Percentiles rank a stretch among this genome's conserved stretches.
Conservation (phyloP, 148 eudicot species). For the Selenicereus undatus region DNA sequence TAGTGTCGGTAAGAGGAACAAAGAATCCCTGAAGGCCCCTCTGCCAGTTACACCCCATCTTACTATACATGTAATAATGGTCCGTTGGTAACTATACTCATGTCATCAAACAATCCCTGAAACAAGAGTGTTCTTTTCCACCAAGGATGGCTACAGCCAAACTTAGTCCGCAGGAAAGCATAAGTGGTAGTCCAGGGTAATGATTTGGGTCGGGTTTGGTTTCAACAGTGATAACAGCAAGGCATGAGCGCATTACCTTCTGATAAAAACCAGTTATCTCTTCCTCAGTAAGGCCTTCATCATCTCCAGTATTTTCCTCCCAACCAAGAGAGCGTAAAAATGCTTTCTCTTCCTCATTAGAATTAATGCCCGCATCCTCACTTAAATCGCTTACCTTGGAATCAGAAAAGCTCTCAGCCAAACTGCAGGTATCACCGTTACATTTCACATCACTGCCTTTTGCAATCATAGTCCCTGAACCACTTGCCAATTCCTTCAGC, state of each 20-base stretch:
- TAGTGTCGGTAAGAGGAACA: too few species aligned
- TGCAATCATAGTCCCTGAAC: slow-evolving; percentile 23
- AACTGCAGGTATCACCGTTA: slow-evolving; percentile 37
- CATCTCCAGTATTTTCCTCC: slow-evolving; percentile 63
- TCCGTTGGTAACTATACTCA: background rate
- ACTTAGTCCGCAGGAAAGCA: too few species aligned
- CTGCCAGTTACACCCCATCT: background rate
- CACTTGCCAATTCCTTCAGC: slow-evolving; percentile 22
- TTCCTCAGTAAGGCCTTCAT: slow-evolving; percentile 77
- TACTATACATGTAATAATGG: background rate
- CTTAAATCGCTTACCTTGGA: slow-evolving; percentile 24
- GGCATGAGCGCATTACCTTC: slow-evolving; percentile 39
- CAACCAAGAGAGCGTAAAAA: slow-evolving; percentile 88
- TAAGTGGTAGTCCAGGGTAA: background rate
- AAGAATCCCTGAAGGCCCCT: too few species aligned
- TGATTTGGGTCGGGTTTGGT: background rate
- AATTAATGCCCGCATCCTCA: slow-evolving; percentile 26
- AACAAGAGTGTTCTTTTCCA: too few species aligned
- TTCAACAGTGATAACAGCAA: background rate
- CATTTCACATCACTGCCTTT: slow-evolving; percentile 35
- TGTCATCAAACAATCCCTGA: background rate
- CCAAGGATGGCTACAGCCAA: too few species aligned
- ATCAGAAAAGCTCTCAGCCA: slow-evolving; percentile 19
- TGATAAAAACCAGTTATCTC: slow-evolving; percentile 67
- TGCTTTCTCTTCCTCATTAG: slow-evolving; percentile 66